Evolutionary conservation across 306 rosid species (phyloP).

Genomic region (Alnus glutinosa): DNA sequence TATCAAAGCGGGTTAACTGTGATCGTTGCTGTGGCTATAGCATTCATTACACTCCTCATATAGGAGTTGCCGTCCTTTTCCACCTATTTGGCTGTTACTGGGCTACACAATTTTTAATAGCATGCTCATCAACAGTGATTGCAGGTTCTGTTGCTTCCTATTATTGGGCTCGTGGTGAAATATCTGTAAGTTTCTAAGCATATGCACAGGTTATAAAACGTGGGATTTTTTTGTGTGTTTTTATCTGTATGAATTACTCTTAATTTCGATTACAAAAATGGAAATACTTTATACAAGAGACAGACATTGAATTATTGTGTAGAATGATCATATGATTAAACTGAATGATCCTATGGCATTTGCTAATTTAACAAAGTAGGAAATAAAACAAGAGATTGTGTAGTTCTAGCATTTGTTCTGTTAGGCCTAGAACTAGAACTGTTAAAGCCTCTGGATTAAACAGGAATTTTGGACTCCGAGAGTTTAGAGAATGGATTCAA

Average conservation of each 20-base stretch:
- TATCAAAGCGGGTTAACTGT: slow-evolving; percentile 64
- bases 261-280: slow-evolving; percentile 11
- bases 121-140: slow-evolving; percentile 85
- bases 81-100: slow-evolving; percentile 95
- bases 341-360: slow-evolving; percentile 17
- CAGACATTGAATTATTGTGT: not conserved
- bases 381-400: not conserved
- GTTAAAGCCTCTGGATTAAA: not conserved
- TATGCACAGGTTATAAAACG: slow-evolving; percentile 17
- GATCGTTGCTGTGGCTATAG: slow-evolving; percentile 85
- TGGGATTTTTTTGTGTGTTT: not conserved
- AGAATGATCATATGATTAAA: slow-evolving; percentile 2
- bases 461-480: slow-evolving; percentile 6
- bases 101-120: slow-evolving; percentile 88
- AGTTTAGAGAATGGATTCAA: not conserved
- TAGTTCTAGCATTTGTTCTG: not conserved
- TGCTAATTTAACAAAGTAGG: not conserved
- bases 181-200: slow-evolving; percentile 67
- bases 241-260: not conserved
- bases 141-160: slow-evolving; percentile 96
- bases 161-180: slow-evolving; percentile 87
- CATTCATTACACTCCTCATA: slow-evolving; percentile 75
- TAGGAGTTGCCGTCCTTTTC: slow-evolving; percentile 82
- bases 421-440: not conserved
- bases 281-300: not conserved